These are phyloP conservation scores for Sporothrix brunneoviolacea DNA, from an alignment of 2,329 filamentous ascomycete genomes.

Conservation along the genomic window DNA sequence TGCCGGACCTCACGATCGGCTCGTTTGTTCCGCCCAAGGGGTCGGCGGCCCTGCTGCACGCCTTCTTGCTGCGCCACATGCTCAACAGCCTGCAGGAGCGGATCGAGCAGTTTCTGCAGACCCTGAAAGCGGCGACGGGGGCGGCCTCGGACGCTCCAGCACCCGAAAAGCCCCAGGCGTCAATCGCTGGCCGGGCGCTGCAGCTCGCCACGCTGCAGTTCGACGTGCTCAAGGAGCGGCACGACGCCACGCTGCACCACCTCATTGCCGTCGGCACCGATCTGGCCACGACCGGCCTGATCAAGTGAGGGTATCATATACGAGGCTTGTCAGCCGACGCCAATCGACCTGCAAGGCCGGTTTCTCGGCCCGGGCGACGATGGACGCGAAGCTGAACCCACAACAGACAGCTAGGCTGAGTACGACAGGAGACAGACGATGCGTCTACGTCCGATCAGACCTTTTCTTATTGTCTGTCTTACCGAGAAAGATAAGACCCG, in stretches of 20 bases:
- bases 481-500: no score
- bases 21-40: slow-evolving; percentile 29
- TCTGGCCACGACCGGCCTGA: neutral
- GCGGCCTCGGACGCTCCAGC: no score
- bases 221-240: neutral
- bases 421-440: no score
- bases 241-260: slow-evolving; percentile 1
- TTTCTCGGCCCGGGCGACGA: no score
- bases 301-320: slow-evolving; percentile 2
- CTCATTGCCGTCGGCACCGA: neutral
- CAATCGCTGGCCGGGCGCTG: neutral
- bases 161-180: neutral
- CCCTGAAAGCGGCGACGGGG: neutral
- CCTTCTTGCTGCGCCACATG: slow-evolving; percentile 28
- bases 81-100: slow-evolving; percentile 21
- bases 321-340: no score
- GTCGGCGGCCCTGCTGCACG: slow-evolving; percentile 29
- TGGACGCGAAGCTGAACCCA: no score
- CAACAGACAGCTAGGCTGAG: no score
- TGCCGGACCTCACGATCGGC: slow-evolving; percentile 36
- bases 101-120: no score
- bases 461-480: no score
- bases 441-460: no score
- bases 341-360: no score
- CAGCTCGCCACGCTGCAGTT: neutral